Base-by-base conservation (phyloP, 2,329 filamentous ascomycete species). In the Hypoxylon sp. region DNA sequence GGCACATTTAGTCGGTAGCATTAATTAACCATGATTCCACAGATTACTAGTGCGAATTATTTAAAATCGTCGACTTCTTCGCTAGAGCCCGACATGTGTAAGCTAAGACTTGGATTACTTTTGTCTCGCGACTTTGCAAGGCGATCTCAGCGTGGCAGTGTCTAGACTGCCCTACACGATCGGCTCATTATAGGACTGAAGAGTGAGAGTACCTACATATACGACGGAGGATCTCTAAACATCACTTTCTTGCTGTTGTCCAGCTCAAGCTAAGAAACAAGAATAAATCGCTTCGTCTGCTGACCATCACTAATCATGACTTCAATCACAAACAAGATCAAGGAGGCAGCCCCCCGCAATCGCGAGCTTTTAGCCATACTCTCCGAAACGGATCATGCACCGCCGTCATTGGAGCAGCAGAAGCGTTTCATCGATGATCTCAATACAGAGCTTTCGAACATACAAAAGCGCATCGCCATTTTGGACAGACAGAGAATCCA, bases 361-460 rank as follows among this genome's bases (percentile, higher is more conserved):
- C 73, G 65, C 2, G 77, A 82, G 38, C 80, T 88, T 2, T 79
- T 87, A 6, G 69, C 76, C 34, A 80, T 80, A 11, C 80, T 89
- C 25, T 75, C 80, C 19, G 77, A 84, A 53, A 86, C 85, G 1
- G 82, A 86, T 69, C 81, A 86, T 71, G 85, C 85, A 0, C 69
- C 75, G 1, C 79, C 83, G 0, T 79, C 81, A 7, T 78, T 87
- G 2, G 73, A 81, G 55, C 79, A 86, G 52, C 84, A 86, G 48
- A 76, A 75, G 23, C 75, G 75, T 30, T 82, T 85, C 67, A 79
- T 88, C 32, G 67, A 70, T 4, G 82, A 86, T 60, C 80, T 88
- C 7, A 76, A 84, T 25, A 69, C 68, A 6, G 79, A 86, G 57
- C 77, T 85, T 32, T 50, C 59, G 0, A 68, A 72, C 1, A 78